Percentiles rank a stretch among this genome's conserved stretches.
These are phyloP conservation scores for Lichtheimia corymbifera DNA, from an alignment of 371 early-diverging fungal species.

Conservation along the genomic window DNA sequence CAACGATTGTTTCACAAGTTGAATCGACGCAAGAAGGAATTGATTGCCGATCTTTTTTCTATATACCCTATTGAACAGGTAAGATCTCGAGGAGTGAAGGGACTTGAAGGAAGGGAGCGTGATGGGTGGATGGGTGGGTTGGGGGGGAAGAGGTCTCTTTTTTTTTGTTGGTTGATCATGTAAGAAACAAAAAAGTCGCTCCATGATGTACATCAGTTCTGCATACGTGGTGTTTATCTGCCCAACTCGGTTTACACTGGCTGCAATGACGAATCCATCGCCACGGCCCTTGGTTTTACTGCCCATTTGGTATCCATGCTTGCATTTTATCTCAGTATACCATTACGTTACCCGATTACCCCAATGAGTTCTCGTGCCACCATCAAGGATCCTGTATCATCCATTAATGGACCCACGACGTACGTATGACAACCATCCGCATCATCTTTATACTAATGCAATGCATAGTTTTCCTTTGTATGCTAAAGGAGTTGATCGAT, in stretches of 20 bases:
- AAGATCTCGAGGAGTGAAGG: slow-evolving; percentile 12
- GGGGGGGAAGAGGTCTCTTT: background rate
- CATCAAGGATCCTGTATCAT: slow-evolving; percentile 68
- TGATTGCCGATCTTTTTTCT: slow-evolving; percentile 60
- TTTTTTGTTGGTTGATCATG: slow-evolving; percentile 35
- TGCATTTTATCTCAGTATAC: slow-evolving; percentile 72
- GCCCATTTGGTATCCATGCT: slow-evolving; percentile 73
- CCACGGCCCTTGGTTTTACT: slow-evolving; percentile 76
- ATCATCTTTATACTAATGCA: background rate
- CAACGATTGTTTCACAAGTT: slow-evolving; percentile 39
- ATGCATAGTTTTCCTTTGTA: slow-evolving; percentile 74
- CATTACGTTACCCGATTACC: slow-evolving; percentile 74
- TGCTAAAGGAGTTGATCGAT: slow-evolving; percentile 67
- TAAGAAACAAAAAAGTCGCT: slow-evolving; percentile 44
- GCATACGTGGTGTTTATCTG: slow-evolving; percentile 66
- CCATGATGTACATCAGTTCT: slow-evolving; percentile 51
- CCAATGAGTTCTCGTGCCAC: slow-evolving; percentile 80
- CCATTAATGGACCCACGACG: slow-evolving; percentile 56
- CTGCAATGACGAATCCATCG: slow-evolving; percentile 68
- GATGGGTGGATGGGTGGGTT: too few relatives aligned
- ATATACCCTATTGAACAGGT: slow-evolving; percentile 72
- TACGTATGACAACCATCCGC: slow-evolving; percentile 23
- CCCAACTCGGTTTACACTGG: slow-evolving; percentile 66
- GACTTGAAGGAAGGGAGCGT: too few relatives aligned
- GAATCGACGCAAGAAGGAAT: slow-evolving; percentile 49